Evolutionary conservation across 331 rosid genomes (phyloP), one percentile per base, ranked within the genome.

Genomic region (Pyrus hybrid): DNA sequence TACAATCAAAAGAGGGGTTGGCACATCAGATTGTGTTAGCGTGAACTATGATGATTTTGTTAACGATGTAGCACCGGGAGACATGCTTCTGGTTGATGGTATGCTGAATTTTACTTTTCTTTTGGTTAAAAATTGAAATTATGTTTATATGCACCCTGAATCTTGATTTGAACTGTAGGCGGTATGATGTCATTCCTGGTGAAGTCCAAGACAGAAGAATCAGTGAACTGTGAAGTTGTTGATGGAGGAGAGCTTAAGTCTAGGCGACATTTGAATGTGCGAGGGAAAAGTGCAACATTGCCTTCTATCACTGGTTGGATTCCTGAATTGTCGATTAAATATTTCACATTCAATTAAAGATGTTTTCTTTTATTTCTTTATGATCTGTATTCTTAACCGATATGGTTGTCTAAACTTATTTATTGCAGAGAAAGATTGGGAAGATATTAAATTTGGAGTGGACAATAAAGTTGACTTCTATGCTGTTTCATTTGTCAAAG

Each of bases 191-290:
- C 97, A 4, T 90, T 94, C 29, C 0, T 71, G 78, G 99, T 94
- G 71, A 92, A 79, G 81, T 94, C 97, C 43, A 94, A 92, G 87
- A 89, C 92, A 21, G 81, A 76, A 63, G 97, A 90, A 77, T 86
- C 96, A 37, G 99, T 94, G 80, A 92, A 86, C 72, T 94, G 99
- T 87, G 97, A 92, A 83, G 99, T 94, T 67, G 72, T 94, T 76
- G 99, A 94, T 82, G 97, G 99, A 85, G 99, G 99, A 84, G 99
- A 94, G 73, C 99, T 94, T 14, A 91, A 88, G 79, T 90, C 97
- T 72, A 83, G 99, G 79, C 86, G 99, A 25, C 96, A 94, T 80
- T 90, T 94, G 81, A 94, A 94, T 81, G 99, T 94, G 79, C 82
- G 99, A 84, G 99, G 99, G 69, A 94, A 94, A 77, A 94, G 99